Evolutionary conservation across 2,329 filamentous ascomycete species (phyloP), one percentile per base, ranked within the genome.

Genomic region (Elsinoe batatas): DNA sequence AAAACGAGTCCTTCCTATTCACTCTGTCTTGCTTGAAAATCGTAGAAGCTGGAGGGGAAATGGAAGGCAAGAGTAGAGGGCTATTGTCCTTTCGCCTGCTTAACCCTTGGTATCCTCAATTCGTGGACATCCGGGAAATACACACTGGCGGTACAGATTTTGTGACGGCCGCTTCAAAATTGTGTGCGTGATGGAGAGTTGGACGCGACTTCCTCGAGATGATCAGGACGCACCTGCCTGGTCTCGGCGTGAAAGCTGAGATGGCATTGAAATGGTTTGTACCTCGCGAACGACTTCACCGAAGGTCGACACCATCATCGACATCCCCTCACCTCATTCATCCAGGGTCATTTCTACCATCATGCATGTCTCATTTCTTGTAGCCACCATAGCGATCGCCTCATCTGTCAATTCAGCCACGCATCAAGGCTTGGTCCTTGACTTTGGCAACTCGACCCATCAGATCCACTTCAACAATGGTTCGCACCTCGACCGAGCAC

Each of bases 41-140:
- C 30, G 49, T 58, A 57, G 44, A 47, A 43, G 58, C 36, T 56
- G 58, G 58, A 60, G 59, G 60, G 60, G 60, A 60, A 61, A 60
- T 50, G 26, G 55, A 44, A 59, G 54, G 54, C 17, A 38, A 61
- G 60, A 58, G 33, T 49, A 54, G 26, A 17, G 53, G n/a, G 8
- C 44, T 56, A 32, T 30, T 30, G 22, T 22, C 35, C 32, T 33
- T 57, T 44, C 58, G 59, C 59, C 58, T 58, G 60, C 60, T 61
- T 61, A 61, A 59, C 58, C 57, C 60, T 56, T 54, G 56, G 38
- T 56, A 42, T 56, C 56, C 56, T 54, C 38, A 49, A 15, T 57
- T 46, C 17, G 53, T 60, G 58, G 49, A 58, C 54, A 50, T 57
- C 53, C 37, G 53, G 57, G 58, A 61, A 60, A 60, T 61, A 57